Conservation (phyloP, 2,329 filamentous ascomycete species). For the Nemania bipapillata region DNA sequence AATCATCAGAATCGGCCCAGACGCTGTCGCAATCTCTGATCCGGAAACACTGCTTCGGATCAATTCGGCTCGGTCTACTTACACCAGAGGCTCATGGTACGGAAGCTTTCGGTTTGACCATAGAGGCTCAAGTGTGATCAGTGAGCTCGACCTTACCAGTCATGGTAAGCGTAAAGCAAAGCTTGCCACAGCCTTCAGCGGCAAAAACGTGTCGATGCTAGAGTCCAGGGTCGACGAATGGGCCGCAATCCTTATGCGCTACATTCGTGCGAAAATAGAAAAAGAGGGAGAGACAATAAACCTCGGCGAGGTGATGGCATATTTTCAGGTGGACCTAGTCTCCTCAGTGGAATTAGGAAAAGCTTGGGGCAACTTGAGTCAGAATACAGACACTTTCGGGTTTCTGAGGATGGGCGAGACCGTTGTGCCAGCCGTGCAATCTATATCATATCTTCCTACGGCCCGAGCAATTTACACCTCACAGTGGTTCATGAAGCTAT, state of each 20-base stretch:
- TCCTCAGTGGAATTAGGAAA: constrained; percentile 37
- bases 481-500: constrained; percentile 37
- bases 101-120: constrained; percentile 41
- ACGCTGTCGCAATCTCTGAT: constrained; percentile 42
- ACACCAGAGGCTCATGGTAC: constrained; percentile 45
- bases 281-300: constrained; percentile 37
- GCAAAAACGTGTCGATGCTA: constrained; percentile 43
- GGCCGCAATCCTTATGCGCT: constrained; percentile 36
- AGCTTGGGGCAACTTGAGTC: constrained; percentile 43
- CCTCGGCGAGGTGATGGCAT: constrained; percentile 40
- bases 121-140: constrained; percentile 42
- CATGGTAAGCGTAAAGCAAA: constrained; percentile 48
- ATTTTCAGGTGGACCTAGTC: constrained; percentile 46
- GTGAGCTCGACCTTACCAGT: constrained; percentile 34
- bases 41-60: constrained; percentile 43
- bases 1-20: constrained; percentile 44
- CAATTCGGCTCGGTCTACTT: constrained; percentile 44
- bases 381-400: constrained; percentile 42
- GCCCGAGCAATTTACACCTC: constrained; percentile 39
- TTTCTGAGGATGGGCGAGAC: constrained; percentile 39
- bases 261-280: constrained; percentile 36
- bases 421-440: constrained; percentile 34
- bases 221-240: constrained; percentile 43
- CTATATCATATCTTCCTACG: constrained; percentile 33
- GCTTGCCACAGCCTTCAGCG: constrained; percentile 41